Conservation (phyloP, 192 early-diverging fungal species). For the Geosiphon pyriformis region DNA sequence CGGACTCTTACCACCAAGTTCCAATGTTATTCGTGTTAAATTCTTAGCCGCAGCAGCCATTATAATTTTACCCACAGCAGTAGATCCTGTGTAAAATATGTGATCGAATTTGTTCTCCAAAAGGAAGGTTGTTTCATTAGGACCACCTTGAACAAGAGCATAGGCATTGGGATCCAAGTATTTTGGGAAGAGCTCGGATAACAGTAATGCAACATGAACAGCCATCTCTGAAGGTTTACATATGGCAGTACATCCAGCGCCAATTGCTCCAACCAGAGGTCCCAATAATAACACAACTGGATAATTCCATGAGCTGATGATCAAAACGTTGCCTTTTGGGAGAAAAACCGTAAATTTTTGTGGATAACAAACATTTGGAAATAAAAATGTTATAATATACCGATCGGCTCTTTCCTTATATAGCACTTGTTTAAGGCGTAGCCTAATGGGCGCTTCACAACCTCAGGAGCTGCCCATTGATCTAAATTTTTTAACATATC, state of each 20-base stretch:
- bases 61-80: conserved; percentile 72
- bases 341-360: too few species aligned
- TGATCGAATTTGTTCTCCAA: conserved; percentile 81
- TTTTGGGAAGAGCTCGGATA: conserved; percentile 60
- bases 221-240: conserved; percentile 88
- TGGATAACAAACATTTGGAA: neutral
- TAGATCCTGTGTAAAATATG: conserved; percentile 90
- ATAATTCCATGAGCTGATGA: conserved; percentile 52
- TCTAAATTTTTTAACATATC: conserved; percentile 56
- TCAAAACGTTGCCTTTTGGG: conserved; percentile 33
- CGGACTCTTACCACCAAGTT: conserved; percentile 90
- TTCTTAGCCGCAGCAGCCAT: conserved; percentile 80
- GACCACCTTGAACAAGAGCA: conserved; percentile 71
- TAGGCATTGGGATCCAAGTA: conserved; percentile 67
- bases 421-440: conserved; percentile 43
- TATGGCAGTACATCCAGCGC: conserved; percentile 80
- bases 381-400: conserved; percentile 29
- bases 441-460: conserved; percentile 34
- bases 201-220: conserved; percentile 51
- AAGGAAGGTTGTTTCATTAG: conserved; percentile 65
- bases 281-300: conserved; percentile 55
- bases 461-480: conserved; percentile 45
- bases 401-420: conserved; percentile 71
- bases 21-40: conserved; percentile 83
- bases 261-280: conserved; percentile 79